phyloP scores from a whole-genome alignment of 2,329 filamentous ascomycete genomes.

The Apiospora malaysiana region DNA sequence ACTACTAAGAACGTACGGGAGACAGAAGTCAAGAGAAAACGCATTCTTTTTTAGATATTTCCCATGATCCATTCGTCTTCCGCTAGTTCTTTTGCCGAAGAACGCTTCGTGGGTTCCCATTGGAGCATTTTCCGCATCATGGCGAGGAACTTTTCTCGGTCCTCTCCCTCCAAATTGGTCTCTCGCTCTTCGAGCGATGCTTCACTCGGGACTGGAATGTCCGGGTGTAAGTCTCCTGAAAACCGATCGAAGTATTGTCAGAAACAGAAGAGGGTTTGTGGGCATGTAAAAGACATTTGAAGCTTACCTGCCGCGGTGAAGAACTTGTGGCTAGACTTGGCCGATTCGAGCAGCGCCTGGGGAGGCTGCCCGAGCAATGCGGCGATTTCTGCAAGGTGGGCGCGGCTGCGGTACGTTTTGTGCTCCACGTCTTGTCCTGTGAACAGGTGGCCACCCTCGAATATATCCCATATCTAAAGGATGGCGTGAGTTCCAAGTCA shows the following conservation, averaged over 20 bases:
- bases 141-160: constrained; percentile 38
- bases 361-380: constrained; percentile 51
- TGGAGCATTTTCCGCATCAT: constrained; percentile 46
- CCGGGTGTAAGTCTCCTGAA: neutral
- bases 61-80: constrained; percentile 39
- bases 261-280: neutral
- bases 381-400: constrained; percentile 56
- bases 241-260: neutral
- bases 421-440: constrained; percentile 45
- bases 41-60: neutral
- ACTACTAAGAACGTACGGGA: no score
- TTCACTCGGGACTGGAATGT: constrained; percentile 27
- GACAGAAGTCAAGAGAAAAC: no score
- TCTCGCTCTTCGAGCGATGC: constrained; percentile 45
- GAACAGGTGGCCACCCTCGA: constrained; percentile 52
- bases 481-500: constrained; percentile 25
- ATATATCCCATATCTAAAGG: constrained; percentile 54
- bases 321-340: constrained; percentile 33
- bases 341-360: constrained; percentile 37
- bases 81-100: constrained; percentile 37
- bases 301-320: neutral
- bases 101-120: constrained; percentile 41
- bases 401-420: constrained; percentile 47
- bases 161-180: constrained; percentile 41
- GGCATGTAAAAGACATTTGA: neutral